Base-by-base conservation (phyloP, 148 eudicot species). In the Talinum fruticosum region DNA sequence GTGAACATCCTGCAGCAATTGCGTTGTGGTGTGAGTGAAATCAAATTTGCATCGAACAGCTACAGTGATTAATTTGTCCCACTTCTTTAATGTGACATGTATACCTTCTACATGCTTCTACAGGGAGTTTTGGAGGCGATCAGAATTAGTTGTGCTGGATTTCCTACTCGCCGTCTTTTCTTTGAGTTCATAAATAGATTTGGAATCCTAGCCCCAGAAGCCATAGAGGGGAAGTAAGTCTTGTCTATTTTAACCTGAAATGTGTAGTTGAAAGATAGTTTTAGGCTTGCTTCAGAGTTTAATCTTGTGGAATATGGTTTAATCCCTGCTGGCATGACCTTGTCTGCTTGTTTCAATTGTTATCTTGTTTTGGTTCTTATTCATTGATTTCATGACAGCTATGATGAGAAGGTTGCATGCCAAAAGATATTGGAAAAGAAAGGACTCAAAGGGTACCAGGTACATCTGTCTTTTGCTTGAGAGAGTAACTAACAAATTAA, bases 61-160 rank as follows among this genome's bases (percentile, higher is more conserved):
- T 72, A 35, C 54, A 72, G 33, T 71, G n/a, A 74, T 29, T 44
- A 36, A 33, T 28, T 8, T 54, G 23, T 30, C 29, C 8, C 78
- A 73, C 28, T 72, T 36, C 47, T 8, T 69, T 33, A 68, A 45
- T 72, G n/a, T 81, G 30, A 76, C 24, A 59, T 30, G 38, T 76
- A 19, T 38, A 0, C 47, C 33, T 68, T 80, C 34, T 82, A 26
- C 45, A 67, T 89, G 76, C 49, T 74, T 21, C 35, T 71, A 18
- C 76, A 96, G 99, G 99, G 99, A 81, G 99, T 96, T 70, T 71
- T 96, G 82, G 99, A 96, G 86, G 99, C 99, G 81, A 96, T 96
- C 81, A 89, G 99, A 86, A 96, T 96, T 49, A 96, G 99, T 78
- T 93, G 98, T 90, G 99, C 99, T 74, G 99, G 99, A 65, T 93